Conservation (phyloP, 2,329 filamentous ascomycete species). For the Cladosporium sp. region DNA sequence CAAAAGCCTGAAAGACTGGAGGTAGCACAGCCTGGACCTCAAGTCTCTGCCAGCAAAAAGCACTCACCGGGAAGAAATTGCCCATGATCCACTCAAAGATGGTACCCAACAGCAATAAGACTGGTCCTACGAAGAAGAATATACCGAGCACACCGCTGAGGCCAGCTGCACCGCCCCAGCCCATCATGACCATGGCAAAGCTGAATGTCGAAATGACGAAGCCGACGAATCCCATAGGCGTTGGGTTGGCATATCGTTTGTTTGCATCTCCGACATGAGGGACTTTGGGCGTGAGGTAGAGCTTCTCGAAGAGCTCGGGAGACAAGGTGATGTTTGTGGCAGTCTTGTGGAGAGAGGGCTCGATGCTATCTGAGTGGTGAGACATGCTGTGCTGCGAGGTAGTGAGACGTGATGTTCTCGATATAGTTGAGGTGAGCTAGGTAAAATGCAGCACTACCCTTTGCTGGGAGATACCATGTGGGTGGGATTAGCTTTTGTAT, state of each 20-base stretch:
- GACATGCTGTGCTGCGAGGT: not conserved
- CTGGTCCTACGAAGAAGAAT: slow-evolving; percentile 49
- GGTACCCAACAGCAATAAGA: slow-evolving; percentile 40
- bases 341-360: slow-evolving; percentile 16
- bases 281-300: slow-evolving; percentile 34
- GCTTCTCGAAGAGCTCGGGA: slow-evolving; percentile 35
- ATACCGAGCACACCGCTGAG: slow-evolving; percentile 41
- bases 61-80: not conserved
- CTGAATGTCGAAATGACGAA: slow-evolving; percentile 45
- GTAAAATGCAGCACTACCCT: not conserved
- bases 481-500: not conserved
- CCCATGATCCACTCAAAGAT: not conserved
- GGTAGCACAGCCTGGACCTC: too few species aligned
- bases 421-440: not conserved
- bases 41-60: slow-evolving; percentile 39
- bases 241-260: slow-evolving; percentile 33
- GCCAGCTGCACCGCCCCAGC: slow-evolving; percentile 41
- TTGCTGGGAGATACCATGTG: not conserved
- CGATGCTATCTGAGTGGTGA: not conserved
- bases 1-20: too few species aligned
- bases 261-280: slow-evolving; percentile 25
- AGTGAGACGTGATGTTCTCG: not conserved
- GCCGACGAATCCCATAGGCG: slow-evolving; percentile 33
- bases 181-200: slow-evolving; percentile 43
- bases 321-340: slow-evolving; percentile 28